phyloP scores from a whole-genome alignment of 108 stramenopile genomes.

The Nitzschia palea region DNA sequence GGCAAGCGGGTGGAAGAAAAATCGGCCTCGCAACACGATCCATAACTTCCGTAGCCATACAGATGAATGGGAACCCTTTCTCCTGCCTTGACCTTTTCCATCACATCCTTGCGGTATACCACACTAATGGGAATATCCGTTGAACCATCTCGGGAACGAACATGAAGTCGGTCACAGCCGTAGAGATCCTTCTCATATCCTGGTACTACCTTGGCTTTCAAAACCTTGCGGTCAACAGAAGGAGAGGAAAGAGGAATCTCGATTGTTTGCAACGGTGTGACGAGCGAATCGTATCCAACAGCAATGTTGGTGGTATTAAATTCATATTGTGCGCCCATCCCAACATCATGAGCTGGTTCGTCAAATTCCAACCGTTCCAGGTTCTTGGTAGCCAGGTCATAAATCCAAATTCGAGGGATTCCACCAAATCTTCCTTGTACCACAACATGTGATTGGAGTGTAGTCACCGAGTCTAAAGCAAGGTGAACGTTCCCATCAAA shows the following conservation, averaged over 20 bases:
- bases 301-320: conserved; percentile 74
- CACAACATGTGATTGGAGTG: conserved; percentile 57
- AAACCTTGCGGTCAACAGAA: conserved; percentile 46
- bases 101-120: conserved; percentile 81
- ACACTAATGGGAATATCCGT: conserved; percentile 82
- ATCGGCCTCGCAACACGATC: conserved; percentile 86
- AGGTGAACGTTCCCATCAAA: conserved; percentile 67
- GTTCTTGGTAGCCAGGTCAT: conserved; percentile 30
- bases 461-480: conserved; percentile 47
- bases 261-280: conserved; percentile 72
- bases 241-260: conserved; percentile 56
- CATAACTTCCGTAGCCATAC: conserved; percentile 94
- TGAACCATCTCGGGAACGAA: conserved; percentile 74
- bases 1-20: conserved; percentile 61
- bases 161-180: conserved; percentile 70
- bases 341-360: conserved; percentile 82
- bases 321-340: conserved; percentile 61
- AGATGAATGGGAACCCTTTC: conserved; percentile 67
- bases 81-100: conserved; percentile 47
- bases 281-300: conserved; percentile 79
- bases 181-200: conserved; percentile 80
- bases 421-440: conserved; percentile 66
- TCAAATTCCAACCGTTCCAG: conserved; percentile 57
- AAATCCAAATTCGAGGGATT: conserved; percentile 73
- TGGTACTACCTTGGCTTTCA: conserved; percentile 86